Base-by-base conservation (phyloP, 352 stramenopile genomes). In the Globisporangium ultimum region DNA sequence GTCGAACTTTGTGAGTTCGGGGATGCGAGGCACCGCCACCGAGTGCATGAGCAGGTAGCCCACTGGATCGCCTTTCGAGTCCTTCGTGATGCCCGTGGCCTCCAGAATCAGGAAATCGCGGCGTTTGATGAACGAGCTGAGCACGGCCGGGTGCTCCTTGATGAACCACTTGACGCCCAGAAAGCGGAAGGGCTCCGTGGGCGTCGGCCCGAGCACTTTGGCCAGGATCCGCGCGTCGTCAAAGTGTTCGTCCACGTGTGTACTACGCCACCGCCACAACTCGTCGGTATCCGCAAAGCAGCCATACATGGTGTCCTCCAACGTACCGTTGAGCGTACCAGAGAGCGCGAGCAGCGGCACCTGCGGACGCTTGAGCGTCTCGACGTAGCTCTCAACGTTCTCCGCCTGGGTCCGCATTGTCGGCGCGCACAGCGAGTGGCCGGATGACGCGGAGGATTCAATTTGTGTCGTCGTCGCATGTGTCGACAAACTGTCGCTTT, bases 41-140 rank as follows among this genome's bases (percentile, higher is more conserved):
- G 72, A 81, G 41, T 81, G 72, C 20, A 48, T 72, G 40, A 82
- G 32, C 10, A 74, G 67, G 56, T 76, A 82, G 42, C 48, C 67
- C 1, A 80, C 68, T 3, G 62, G 68, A 34, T 61, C 14, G 13
- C 65, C 71, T 9, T 58, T 77, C 34, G 70, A 67, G 53, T 79
- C 70, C 22, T 70, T 52, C 3, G 69, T 71, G 50, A 72, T 76
- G 5, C 79, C 79, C 10, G 70, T 80, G 14, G 74, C 80, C 32
- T 84, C 72, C 24, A 88, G 40, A 0, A 77, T 55, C 0, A 84
- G 32, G 53, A 79, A 85, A 57, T 85, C 74, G 18, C 75, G 71
- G n/a, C 65, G 66, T 18, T 75, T 73, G 51, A 87, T 53, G 42
- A 87, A 70, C 12, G 58, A 34, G 34, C 58, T 40, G 41, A 64